Evolutionary conservation across 805 yeast genomes (phyloP), one percentile per base, ranked within the genome.

Genomic region (Scheffersomyces coipomensis): DNA sequence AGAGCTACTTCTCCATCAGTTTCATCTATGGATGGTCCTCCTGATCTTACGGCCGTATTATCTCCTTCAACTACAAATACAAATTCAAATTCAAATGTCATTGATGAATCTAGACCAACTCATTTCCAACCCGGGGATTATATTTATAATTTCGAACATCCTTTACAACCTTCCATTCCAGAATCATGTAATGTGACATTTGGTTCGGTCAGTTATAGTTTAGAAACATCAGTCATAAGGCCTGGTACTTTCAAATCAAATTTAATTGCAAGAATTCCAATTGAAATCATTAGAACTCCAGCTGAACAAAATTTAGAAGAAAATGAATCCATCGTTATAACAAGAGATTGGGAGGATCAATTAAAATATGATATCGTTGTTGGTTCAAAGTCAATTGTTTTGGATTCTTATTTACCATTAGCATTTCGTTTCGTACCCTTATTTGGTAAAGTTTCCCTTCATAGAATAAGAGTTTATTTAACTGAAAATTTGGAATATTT

Each of bases 301-400:
- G 72, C 87, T 1, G 89, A 85, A 41, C 78, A 77, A 27, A 85
- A 88, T 29, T 75, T 84, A 18, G 98, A 93, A 57, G 91, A 86
- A 54, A 82, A 85, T 46, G 99, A 93, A 56, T 98, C 99, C 0
- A 91, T 93, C 38, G 86, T 88, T 4, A 88, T 93, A 26, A 75
- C 84, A 19, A 74, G 95, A 43, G 91, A 87, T 48, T 93, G 99
- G 99, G 98, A 91, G 59, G 89, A 87, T 56, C 88, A 86, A 56
- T 62, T 93, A 23, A 82, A 83, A 49, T 93, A 93, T 56, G 97
- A 93, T 54, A 88, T 93, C 32, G 81, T 89, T 15, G 83, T 93
- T 38, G 95, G 95, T 1, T 87, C 96, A 19, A 93, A 91, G 58
- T 83, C 89, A 19, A 80, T 93, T 38, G 82, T 95, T 7, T 71